Conservation (phyloP, 2,329 filamentous ascomycete species). For the Pleurostoma richardsiae region DNA sequence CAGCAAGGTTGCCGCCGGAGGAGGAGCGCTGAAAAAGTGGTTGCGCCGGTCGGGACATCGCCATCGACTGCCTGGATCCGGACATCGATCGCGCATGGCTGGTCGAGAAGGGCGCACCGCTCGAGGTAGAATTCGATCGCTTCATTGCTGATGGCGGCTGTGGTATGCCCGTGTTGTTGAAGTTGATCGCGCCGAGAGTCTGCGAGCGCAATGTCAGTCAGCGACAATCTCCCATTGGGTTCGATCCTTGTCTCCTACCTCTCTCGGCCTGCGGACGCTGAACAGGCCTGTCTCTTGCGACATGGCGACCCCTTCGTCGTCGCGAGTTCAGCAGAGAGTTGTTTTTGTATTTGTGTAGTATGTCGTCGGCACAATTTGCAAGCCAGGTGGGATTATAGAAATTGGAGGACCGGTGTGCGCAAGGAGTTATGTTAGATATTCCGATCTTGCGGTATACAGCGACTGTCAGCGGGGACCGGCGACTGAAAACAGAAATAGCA, state of each 20-base stretch:
- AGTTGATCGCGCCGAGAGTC: conserved; percentile 82
- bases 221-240: background rate
- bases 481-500: too few relatives aligned
- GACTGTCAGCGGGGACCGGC: too few relatives aligned
- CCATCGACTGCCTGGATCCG: conserved; percentile 79
- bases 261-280: conserved; percentile 86
- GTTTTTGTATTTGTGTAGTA: too few relatives aligned
- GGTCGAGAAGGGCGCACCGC: conserved; percentile 57
- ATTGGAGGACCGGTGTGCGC: too few relatives aligned
- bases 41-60: conserved; percentile 76
- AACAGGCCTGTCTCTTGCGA: conserved; percentile 84
- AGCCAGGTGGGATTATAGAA: too few relatives aligned
- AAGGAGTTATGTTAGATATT: too few relatives aligned
- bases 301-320: conserved; percentile 41
- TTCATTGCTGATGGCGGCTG: conserved; percentile 93
- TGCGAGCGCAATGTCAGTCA: conserved; percentile 29
- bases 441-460: too few relatives aligned
- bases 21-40: conserved; percentile 83
- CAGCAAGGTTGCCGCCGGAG: conserved; percentile 73
- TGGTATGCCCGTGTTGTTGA: conserved; percentile 81
- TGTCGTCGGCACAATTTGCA: too few relatives aligned
- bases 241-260: conserved; percentile 55
- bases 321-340: too few relatives aligned
- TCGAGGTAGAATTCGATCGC: conserved; percentile 74
- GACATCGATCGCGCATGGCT: conserved; percentile 80